Evolutionary conservation across 352 stramenopile species (phyloP), one percentile per base, ranked within the genome.

Genomic region (Aphanomyces euteiches): DNA sequence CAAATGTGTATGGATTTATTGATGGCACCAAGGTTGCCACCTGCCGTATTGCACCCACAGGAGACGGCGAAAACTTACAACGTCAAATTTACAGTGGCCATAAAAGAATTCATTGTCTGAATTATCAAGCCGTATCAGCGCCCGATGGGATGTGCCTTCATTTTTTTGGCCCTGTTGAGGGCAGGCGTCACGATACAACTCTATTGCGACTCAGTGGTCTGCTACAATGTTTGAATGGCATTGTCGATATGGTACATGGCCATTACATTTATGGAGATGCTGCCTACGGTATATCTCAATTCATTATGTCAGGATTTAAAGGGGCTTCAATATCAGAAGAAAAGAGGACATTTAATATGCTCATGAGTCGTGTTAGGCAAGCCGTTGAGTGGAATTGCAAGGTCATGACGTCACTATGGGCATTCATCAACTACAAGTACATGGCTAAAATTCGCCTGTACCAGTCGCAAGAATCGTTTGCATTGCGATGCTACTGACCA

Each of bases 311-410:
- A 13, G 60, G 60, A 10, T 67, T 59, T 41, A 66, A 65, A 12
- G 60, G 60, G n/a, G 28, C 10, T 17, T 19, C 10, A 17, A 34
- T 67, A 12, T 39, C 60, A 58, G n/a, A 17, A n/a, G 8, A 67
- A 19, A 7, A 59, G 41, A 19, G 36, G 17, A 1, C 17, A 8
- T 58, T 67, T 10, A 67, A 67, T 34, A 59, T 19, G 36, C 12
- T 2, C 41, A 67, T 61, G 60, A 67, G 60, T 13, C 13, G 60
- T 36, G 3, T 67, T 1, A 37, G 60, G 28, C 60, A 67, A 65
- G 36, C 60, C 7, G 60, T 58, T 1, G 38, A 67, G 41, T 67
- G 60, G 60, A 67, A 67, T 21, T 67, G 64, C 60, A 67, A 67
- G 21, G 58, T 56, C 2, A 67, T 67, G 39, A 67, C 64, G 38